Base-by-base conservation (phyloP, 257 asterid species). In the Nyctanthes arbortristis region DNA sequence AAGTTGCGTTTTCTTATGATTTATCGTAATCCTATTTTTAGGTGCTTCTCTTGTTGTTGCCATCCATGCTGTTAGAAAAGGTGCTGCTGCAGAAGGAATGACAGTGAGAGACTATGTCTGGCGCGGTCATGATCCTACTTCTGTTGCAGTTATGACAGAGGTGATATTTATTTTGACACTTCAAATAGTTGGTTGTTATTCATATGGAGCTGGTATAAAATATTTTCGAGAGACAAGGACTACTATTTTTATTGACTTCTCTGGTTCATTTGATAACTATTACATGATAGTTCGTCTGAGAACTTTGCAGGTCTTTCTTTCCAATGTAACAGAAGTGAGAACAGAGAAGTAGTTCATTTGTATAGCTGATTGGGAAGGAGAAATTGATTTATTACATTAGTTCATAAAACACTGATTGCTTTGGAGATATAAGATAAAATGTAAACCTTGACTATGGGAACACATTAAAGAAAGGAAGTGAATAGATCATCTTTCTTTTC, bases 101-200 rank as follows among this genome's bases (percentile, higher is more conserved):
- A 89, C 61, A 63, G 87, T 94, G 79, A 85, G 90, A 69, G 99
- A 94, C 71, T 94, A 94, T 79, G 82, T 89, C 35, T 94, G 96
- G 97, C 90, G 99, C 67, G 99, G 97, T 75, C 97, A 94, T 77
- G 97, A 91, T 79, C 99, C 97, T 61, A 94, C 99, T 20, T 76
- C 97, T 67, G 97, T 91, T 75, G 99, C 97, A 57, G 99, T 94
- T 74, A 94, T 94, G 99, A 91, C 99, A 73, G 97, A 94, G 99
- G 99, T 93, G 63, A 77, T 74, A 18, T 66, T 34, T 29, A 33
- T 72, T 62, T 73, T 76, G 63, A 73, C 37, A 33, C 31, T 75
- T 67, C 22, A 30, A 45, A 11, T 78, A 22, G 28, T 70, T 22
- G 60, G 37, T 13, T 7, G 7, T 60, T n/a, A 7, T 31, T 60